A percentile compares a stretch with the other conserved stretches of the same genome.
Conservation (phyloP, 257 asterid species). For the Lithospermum erythrorhizon region DNA sequence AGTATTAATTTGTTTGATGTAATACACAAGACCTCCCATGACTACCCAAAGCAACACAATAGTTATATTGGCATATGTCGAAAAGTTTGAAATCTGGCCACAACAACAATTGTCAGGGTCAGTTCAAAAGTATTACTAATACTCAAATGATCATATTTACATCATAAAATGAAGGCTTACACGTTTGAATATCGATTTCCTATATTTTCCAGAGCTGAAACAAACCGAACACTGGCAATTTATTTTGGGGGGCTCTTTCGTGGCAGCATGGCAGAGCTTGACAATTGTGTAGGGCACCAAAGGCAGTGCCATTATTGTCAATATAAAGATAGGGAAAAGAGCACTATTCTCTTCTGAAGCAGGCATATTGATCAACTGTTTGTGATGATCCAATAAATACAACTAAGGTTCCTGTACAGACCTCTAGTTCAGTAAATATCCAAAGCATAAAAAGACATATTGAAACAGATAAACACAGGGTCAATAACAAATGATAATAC, state of each 20-base stretch:
- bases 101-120: too few relatives aligned
- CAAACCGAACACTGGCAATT: slow-evolving; percentile 87
- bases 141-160: neutral
- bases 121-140: neutral
- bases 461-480: neutral
- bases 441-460: neutral
- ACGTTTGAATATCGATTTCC: slow-evolving; percentile 81
- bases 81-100: slow-evolving; percentile 86
- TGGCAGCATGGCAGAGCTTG: slow-evolving; percentile 54
- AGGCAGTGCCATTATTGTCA: slow-evolving; percentile 94
- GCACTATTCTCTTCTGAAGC: slow-evolving; percentile 85
- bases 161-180: slow-evolving; percentile 29
- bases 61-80: slow-evolving; percentile 83
- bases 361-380: slow-evolving; percentile 43
- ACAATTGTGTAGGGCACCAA: slow-evolving; percentile 86
- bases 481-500: neutral
- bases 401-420: slow-evolving; percentile 16
- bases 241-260: slow-evolving; percentile 44
- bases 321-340: slow-evolving; percentile 82
- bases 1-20: slow-evolving; percentile 70
- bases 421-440: slow-evolving; percentile 4
- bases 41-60: slow-evolving; percentile 84
- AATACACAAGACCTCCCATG: slow-evolving; percentile 55
- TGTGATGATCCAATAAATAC: slow-evolving; percentile 8
- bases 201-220: slow-evolving; percentile 83